A percentile compares a stretch with the other conserved stretches of the same genome.
phyloP scores from a whole-genome alignment of 768 basidiomycete species.

The Vararia minispora region DNA sequence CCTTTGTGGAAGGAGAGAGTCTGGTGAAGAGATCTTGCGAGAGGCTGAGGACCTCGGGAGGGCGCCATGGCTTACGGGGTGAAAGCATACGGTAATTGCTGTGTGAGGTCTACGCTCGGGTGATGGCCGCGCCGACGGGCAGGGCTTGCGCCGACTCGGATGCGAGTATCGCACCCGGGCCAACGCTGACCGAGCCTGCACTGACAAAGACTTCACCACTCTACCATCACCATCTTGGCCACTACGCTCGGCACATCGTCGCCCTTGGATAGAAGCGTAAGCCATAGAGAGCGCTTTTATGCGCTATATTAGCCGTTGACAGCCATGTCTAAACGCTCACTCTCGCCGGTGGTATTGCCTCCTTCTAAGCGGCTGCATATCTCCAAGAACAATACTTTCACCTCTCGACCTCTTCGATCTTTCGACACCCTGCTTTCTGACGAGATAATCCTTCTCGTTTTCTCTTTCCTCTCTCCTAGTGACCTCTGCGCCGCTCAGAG shows the following conservation, averaged over 20 bases:
- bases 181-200: too few species aligned
- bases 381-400: slow-evolving; percentile 3
- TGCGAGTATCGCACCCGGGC: too few species aligned
- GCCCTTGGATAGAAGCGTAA: too few species aligned
- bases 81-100: too few species aligned
- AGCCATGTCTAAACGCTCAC: slow-evolving; percentile 19
- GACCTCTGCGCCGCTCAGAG: slow-evolving; percentile 60
- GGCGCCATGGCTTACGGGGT: slow-evolving; percentile 19
- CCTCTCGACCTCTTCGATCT: neutral
- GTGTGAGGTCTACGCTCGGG: too few species aligned
- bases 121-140: too few species aligned
- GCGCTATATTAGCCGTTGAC: too few species aligned
- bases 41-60: slow-evolving; percentile 28
- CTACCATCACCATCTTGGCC: too few species aligned
- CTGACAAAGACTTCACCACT: too few species aligned
- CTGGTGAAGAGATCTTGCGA: slow-evolving; percentile 53
- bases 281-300: too few species aligned
- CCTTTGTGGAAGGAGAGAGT: slow-evolving; percentile 64
- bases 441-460: slow-evolving; percentile 63
- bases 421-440: slow-evolving; percentile 59
- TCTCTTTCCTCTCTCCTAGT: slow-evolving; percentile 53
- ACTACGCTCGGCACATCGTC: too few species aligned
- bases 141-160: too few species aligned
- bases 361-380: slow-evolving; percentile 45
- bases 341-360: slow-evolving; percentile 31